Evolutionary conservation across 768 basidiomycete genomes (phyloP).

Genomic region (Boletus eberwhitei): DNA sequence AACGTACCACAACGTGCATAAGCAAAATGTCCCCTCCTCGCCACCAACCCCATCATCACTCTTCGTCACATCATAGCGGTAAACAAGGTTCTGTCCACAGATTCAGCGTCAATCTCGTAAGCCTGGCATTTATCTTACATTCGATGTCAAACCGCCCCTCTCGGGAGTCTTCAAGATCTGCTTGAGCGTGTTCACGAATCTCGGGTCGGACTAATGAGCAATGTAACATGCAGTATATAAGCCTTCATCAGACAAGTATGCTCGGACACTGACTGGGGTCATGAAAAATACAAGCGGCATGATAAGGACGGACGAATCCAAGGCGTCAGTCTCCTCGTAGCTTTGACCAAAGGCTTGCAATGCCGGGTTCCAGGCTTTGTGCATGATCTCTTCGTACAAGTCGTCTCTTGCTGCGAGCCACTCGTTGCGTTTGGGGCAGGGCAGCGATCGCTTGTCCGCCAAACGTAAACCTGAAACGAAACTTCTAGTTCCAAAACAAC

Average conservation of each 20-base stretch:
- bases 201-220: slow-evolving; percentile 65
- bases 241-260: not conserved
- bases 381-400: slow-evolving; percentile 92
- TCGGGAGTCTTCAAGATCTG: slow-evolving; percentile 84
- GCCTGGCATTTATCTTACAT: slow-evolving; percentile 39
- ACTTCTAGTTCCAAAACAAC: not conserved
- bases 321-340: slow-evolving; percentile 78
- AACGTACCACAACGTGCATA: slow-evolving; percentile 77
- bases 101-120: slow-evolving; percentile 3
- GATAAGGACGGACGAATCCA: slow-evolving; percentile 88
- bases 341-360: slow-evolving; percentile 77
- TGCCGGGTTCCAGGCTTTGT: slow-evolving; percentile 78
- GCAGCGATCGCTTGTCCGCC: slow-evolving; percentile 92
- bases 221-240: not conserved
- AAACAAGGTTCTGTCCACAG: slow-evolving; percentile 67
- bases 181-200: slow-evolving; percentile 83
- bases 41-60: slow-evolving; percentile 94
- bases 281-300: slow-evolving; percentile 95
- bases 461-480: slow-evolving; percentile 66
- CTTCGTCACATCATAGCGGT: slow-evolving; percentile 83
- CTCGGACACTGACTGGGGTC: slow-evolving; percentile 53
- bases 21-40: slow-evolving; percentile 91
- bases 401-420: slow-evolving; percentile 79
- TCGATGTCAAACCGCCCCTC: slow-evolving; percentile 86
- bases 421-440: slow-evolving; percentile 65